Conservation (phyloP, 768 basidiomycete species). For the Boletus vermiculosoides region DNA sequence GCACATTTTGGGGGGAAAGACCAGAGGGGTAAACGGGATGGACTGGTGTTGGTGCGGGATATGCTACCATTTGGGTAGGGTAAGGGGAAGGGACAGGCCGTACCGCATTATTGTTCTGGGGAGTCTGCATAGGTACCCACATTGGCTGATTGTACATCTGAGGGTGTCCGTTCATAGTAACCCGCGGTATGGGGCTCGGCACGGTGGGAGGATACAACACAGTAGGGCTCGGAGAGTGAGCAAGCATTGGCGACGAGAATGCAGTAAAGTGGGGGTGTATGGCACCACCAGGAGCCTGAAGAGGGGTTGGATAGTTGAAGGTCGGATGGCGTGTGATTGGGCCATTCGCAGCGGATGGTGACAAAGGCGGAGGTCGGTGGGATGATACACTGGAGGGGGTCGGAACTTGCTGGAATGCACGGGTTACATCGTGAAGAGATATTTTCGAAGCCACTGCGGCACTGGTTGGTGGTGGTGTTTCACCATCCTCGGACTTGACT, state of each 20-base stretch:
- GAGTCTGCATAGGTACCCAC: slow-evolving; percentile 57
- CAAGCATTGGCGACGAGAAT: slow-evolving; percentile 71
- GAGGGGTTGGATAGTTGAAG: slow-evolving; percentile 37
- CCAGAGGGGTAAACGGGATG: slow-evolving; percentile 48
- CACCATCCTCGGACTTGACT: slow-evolving; percentile 83
- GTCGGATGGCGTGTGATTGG: slow-evolving; percentile 27
- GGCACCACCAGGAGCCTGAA: slow-evolving; percentile 42
- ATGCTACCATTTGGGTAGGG: slow-evolving; percentile 61
- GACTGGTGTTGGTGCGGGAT: slow-evolving; percentile 51
- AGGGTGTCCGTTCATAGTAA: slow-evolving; percentile 61
- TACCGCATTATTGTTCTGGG: slow-evolving; percentile 52
- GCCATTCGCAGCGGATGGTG: slow-evolving; percentile 45
- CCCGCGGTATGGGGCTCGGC: slow-evolving; percentile 64
- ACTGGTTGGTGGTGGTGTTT: slow-evolving; percentile 68
- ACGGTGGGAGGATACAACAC: slow-evolving; percentile 63
- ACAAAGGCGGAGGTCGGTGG: slow-evolving; percentile 47
- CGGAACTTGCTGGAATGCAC: slow-evolving; percentile 86
- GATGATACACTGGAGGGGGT: slow-evolving; percentile 49
- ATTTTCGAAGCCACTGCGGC: slow-evolving; percentile 63
- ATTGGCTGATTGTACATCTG: slow-evolving; percentile 60
- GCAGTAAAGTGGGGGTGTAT: slow-evolving; percentile 57
- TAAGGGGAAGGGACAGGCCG: slow-evolving; percentile 61
- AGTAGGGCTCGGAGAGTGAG: slow-evolving; percentile 66
- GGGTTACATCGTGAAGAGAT: slow-evolving; percentile 79
- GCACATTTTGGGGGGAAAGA: slow-evolving; percentile 40